Percentiles rank a stretch among this genome's conserved stretches.
Evolutionary conservation across 257 asterid species (phyloP).

Genomic region (Fraxinus pennsylvanica): DNA sequence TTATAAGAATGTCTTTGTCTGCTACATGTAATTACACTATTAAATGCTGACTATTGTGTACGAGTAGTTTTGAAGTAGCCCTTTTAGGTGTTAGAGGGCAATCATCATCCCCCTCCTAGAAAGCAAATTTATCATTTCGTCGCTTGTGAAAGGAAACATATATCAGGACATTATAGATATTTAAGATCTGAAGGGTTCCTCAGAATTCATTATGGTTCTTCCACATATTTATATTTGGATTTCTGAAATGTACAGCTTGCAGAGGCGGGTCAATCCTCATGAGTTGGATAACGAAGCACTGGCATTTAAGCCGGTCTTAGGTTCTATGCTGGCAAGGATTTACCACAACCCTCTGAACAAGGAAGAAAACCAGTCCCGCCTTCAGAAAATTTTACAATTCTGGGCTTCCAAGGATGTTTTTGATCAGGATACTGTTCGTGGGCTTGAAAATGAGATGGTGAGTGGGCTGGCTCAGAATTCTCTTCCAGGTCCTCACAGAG

Average conservation of each 20-base stretch:
- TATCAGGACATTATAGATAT: neutral
- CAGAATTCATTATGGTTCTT: neutral
- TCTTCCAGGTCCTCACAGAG: slow-evolving; percentile 54
- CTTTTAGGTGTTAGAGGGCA: neutral
- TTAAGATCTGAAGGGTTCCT: neutral
- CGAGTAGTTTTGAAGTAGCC: neutral
- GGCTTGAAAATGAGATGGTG: slow-evolving; percentile 78
- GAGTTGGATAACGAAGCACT: slow-evolving; percentile 93
- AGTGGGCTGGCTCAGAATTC: slow-evolving; percentile 54
- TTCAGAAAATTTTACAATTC: slow-evolving; percentile 83
- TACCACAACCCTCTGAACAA: slow-evolving; percentile 88
- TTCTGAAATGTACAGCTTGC: slow-evolving; percentile 66
- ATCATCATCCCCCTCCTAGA: neutral
- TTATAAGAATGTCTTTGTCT: too few species aligned
- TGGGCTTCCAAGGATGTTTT: slow-evolving; percentile 97
- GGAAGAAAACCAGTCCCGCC: slow-evolving; percentile 95
- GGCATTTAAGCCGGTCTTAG: slow-evolving; percentile 92
- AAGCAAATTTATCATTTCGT: neutral
- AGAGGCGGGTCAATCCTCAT: slow-evolving; percentile 73
- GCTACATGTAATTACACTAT: neutral
- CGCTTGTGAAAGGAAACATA: neutral
- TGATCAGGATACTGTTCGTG: slow-evolving; percentile 78
- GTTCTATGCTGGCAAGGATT: slow-evolving; percentile 86
- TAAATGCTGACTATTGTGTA: neutral
- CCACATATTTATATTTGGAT: slow-evolving; percentile 14